Evolutionary conservation across 208 protist genomes (phyloP).

Genomic region (Phytomonas serpens): DNA sequence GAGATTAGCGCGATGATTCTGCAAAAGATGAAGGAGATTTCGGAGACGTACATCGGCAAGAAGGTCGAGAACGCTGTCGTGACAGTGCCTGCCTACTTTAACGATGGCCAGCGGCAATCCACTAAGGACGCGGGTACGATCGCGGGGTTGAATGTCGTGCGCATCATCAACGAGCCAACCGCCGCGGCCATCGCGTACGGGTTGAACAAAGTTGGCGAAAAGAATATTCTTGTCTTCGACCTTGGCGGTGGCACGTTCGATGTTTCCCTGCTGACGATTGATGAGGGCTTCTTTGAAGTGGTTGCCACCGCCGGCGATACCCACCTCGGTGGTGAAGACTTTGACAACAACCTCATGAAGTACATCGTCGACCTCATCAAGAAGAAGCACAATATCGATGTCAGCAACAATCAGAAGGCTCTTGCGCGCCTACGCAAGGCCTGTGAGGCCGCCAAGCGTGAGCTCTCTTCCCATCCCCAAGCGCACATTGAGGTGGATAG

Average conservation of each 20-base stretch:
- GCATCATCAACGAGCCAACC: constrained; percentile 99
- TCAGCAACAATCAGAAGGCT: constrained; percentile 58
- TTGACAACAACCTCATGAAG: constrained; percentile 97
- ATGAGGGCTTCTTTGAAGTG: constrained; percentile 99
- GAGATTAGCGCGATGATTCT: constrained; percentile 89
- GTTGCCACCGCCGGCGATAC: constrained; percentile 98
- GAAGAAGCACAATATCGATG: constrained; percentile 61
- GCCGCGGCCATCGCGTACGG: constrained; percentile 99
- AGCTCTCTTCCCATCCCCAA: constrained; percentile 91
- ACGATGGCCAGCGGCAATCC: constrained; percentile 98
- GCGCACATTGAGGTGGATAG: constrained; percentile 97
- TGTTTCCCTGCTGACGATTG: constrained; percentile 98
- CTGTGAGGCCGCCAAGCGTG: constrained; percentile 96
- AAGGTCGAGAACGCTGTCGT: constrained; percentile 94
- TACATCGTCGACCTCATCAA: constrained; percentile 94
- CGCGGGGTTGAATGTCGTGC: constrained; percentile 95
- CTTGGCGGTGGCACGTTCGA: constrained; percentile 98
- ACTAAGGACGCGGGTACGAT: constrained; percentile 99
- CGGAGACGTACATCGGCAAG: constrained; percentile 92
- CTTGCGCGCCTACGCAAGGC: constrained; percentile 76
- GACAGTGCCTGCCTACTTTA: constrained; percentile 99
- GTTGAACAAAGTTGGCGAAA: constrained; percentile 91
- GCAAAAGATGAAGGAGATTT: constrained; percentile 91
- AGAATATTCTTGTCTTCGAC: constrained; percentile 97
- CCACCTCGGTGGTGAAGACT: constrained; percentile 99